Base-by-base conservation (phyloP, 202 grass and related monocot species). In the Carex sylvatica region DNA sequence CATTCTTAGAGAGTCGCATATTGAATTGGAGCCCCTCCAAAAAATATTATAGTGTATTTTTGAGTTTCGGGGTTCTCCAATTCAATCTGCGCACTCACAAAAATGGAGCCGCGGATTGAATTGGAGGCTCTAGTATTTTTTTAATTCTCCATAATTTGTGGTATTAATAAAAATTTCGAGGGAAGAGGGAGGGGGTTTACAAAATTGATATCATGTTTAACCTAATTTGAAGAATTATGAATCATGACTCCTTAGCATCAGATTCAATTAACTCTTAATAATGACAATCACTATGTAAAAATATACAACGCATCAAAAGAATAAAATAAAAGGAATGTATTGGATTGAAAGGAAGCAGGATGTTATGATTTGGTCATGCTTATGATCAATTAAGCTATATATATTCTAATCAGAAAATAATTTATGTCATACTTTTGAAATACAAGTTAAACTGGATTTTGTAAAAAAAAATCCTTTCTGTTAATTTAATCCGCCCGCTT, bases 201-300 rank as follows among this genome's bases (percentile, higher is more conserved):
- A 40, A 7, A 40, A 40, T 5, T 5, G 38, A 1, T 5, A 40
- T 53, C 11, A 74, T 55, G 24, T 55, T 75, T 53, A 54, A 55
- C 6, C 13, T 6, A 31, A 35, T 74, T 53, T 35, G 24, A 15
- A 31, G 19, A 75, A 55, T 75, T 30, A 71, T 35, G 18, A 42
- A 40, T 24, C 36, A 70, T 46, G 67, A 44, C 35, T 22, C 11
- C 66, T 44, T 70, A 12, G 7, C 28, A 2, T 51, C 16, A 6
- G 2, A 73, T 53, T 74, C 5, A 74, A 74, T 16, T 52, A 24
- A 66, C 67, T 52, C 46, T 74, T 74, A 74, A 56, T 76, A n/a
- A 76, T 76, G 51, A 56, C 26, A 3, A 10, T 1, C 51, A 76
- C 26, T 33, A 56, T n/a, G 26, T 8, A 40, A 54, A 53, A 28